A percentile compares a stretch with the other conserved stretches of the same genome.
These are phyloP conservation scores for Cercospora sp. DNA, from an alignment of 2,329 filamentous ascomycete genomes.

Conservation along the genomic window DNA sequence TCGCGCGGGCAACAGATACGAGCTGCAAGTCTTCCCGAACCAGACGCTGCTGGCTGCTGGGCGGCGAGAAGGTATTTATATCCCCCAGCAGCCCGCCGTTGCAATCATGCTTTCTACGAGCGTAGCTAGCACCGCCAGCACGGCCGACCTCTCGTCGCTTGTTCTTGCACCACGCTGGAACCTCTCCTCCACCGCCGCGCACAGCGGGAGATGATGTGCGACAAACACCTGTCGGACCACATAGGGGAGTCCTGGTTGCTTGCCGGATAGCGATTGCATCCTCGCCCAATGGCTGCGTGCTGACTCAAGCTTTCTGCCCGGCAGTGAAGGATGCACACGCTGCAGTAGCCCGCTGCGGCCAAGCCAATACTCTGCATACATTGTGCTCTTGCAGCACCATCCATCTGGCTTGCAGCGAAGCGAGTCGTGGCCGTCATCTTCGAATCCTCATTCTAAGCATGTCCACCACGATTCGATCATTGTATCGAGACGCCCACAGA, in stretches of 20 bases:
- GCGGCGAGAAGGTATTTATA: neutral
- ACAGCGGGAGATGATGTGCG: conserved; percentile 6
- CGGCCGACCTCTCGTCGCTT: neutral
- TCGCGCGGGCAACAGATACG: conserved; percentile 4
- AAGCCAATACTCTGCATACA: neutral
- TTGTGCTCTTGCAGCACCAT: neutral
- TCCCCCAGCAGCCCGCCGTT: neutral
- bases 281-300: neutral
- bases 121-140: neutral
- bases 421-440: neutral
- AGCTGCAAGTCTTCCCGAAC: conserved; percentile 1
- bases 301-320: conserved; percentile 4
- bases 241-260: conserved; percentile 3
- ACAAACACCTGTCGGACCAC: neutral
- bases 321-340: conserved; percentile 1
- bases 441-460: neutral
- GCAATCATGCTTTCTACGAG: neutral
- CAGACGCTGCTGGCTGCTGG: neutral
- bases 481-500: neutral
- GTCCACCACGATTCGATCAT: neutral
- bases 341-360: conserved; percentile 1
- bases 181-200: neutral
- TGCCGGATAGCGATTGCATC: neutral
- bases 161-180: neutral
- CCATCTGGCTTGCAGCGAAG: neutral